Conservation (phyloP, 2,329 filamentous ascomycete genomes). For the Diaporthe caulivora region DNA sequence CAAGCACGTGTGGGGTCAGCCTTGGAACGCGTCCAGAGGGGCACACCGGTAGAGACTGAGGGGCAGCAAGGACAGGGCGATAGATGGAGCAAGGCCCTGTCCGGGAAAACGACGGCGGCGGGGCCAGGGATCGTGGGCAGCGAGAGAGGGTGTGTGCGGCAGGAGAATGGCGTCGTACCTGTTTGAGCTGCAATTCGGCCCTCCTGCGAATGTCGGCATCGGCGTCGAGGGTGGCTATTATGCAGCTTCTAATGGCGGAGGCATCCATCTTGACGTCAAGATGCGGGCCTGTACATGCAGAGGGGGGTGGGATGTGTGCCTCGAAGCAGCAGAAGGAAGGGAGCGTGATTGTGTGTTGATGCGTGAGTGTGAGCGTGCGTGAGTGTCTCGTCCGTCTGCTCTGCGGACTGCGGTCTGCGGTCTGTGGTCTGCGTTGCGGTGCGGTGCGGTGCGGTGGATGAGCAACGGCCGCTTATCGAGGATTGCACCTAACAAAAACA, state of each 20-base stretch:
- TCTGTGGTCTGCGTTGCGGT: not conserved
- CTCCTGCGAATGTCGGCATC: constrained; percentile 81
- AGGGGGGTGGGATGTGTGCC: constrained; percentile 20
- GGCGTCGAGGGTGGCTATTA: constrained; percentile 80
- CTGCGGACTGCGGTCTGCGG: constrained; percentile 6
- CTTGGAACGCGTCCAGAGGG: constrained; percentile 33
- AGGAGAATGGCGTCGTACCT: constrained; percentile 65
- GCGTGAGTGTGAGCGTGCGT: constrained; percentile 7
- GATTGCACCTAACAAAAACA: constrained; percentile 22
- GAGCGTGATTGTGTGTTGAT: not conserved
- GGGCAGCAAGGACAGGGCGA: constrained; percentile 31
- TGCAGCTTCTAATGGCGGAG: constrained; percentile 79
- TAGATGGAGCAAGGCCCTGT: not conserved
- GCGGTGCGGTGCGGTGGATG: constrained; percentile 12
- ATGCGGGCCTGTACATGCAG: constrained; percentile 39
- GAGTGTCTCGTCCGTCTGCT: constrained; percentile 27
- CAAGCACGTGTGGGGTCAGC: constrained; percentile 42
- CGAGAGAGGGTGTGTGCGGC: constrained; percentile 17
- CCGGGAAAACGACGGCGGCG: not conserved
- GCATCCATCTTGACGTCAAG: constrained; percentile 73
- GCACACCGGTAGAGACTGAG: not conserved
- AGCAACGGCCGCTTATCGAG: constrained; percentile 14
- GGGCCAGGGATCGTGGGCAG: constrained; percentile 26
- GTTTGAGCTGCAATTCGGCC: constrained; percentile 85
- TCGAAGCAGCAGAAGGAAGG: constrained; percentile 27